Evolutionary conservation across 345 rosid genomes (phyloP).

Genomic region (Gossypioides kirkii): DNA sequence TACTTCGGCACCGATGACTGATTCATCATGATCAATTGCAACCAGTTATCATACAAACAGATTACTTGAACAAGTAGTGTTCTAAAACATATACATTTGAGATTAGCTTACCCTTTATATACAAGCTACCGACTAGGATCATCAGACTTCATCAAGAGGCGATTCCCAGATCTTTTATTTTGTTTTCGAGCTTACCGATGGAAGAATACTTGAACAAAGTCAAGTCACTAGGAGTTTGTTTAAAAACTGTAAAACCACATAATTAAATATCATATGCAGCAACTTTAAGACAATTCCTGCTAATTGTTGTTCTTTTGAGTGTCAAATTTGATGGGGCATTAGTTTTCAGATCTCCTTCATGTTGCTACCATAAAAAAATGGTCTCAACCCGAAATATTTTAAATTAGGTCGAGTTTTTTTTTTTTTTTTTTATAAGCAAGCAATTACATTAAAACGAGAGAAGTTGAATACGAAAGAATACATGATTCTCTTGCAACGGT

Average conservation of each 20-base stretch:
- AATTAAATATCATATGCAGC: not conserved
- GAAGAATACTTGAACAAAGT: not conserved
- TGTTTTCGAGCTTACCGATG: not conserved
- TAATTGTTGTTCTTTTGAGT: not conserved
- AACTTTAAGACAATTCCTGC: not conserved
- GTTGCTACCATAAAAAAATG: not conserved
- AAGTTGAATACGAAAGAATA: conserved; percentile 12
- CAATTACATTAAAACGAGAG: too few relatives aligned
- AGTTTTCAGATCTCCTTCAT: not conserved
- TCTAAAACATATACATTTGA: not conserved
- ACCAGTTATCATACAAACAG: not conserved
- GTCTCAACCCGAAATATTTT: too few relatives aligned
- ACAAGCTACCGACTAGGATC: not conserved
- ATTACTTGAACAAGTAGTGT: not conserved
- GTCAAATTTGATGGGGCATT: not conserved
- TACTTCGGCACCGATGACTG: conserved; percentile 96
- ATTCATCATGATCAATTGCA: not conserved
- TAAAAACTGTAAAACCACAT: not conserved
- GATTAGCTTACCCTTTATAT: not conserved
- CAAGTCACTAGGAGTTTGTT: not conserved
- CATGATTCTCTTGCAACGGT: conserved; percentile 14
- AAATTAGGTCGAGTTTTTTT: too few relatives aligned
- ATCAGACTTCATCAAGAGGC: not conserved
- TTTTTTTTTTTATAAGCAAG: too few relatives aligned
- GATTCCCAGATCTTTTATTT: not conserved